A percentile compares a stretch with the other conserved stretches of the same genome.
Evolutionary conservation across 176 grass and related monocot species (phyloP).

Genomic region (Poa pratensis): DNA sequence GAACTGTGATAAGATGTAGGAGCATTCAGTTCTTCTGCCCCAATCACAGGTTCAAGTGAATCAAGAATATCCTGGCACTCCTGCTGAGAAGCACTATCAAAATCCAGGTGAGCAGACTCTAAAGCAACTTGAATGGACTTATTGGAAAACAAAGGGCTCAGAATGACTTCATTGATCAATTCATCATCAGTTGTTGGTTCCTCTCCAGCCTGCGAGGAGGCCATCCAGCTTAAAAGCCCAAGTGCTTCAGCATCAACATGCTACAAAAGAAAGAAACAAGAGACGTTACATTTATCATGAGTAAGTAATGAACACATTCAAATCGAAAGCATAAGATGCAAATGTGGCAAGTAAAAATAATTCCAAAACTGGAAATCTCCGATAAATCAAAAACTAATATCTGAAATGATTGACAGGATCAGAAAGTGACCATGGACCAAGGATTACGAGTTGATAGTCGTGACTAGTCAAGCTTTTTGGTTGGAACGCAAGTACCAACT

Average conservation of each 20-base stretch:
- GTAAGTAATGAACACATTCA: constrained; percentile 23
- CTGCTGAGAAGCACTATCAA: constrained; percentile 80
- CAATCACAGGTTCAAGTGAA: constrained; percentile 59
- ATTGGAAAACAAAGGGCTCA: constrained; percentile 74
- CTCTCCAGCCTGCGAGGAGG: constrained; percentile 83
- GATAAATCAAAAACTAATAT: neutral
- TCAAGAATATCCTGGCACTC: constrained; percentile 98
- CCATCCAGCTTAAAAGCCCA: constrained; percentile 90
- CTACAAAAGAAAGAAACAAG: constrained; percentile 51
- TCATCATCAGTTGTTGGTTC: constrained; percentile 81
- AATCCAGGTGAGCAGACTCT: constrained; percentile 85
- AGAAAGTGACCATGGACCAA: constrained; percentile 23
- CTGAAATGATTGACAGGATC: neutral
- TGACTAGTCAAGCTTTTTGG: too few species aligned
- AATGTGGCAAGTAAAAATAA: neutral
- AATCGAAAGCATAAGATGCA: neutral
- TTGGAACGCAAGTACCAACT: too few species aligned
- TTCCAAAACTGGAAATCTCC: constrained; percentile 12
- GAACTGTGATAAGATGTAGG: constrained; percentile 34
- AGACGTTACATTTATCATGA: constrained; percentile 22
- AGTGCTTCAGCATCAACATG: constrained; percentile 70
- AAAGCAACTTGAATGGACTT: constrained; percentile 72
- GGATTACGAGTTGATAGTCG: too few species aligned
- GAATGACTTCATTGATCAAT: constrained; percentile 77
- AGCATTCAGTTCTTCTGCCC: constrained; percentile 44